Conservation (phyloP, 129 eudicot genomes). For the Flaveria ramosissima region DNA sequence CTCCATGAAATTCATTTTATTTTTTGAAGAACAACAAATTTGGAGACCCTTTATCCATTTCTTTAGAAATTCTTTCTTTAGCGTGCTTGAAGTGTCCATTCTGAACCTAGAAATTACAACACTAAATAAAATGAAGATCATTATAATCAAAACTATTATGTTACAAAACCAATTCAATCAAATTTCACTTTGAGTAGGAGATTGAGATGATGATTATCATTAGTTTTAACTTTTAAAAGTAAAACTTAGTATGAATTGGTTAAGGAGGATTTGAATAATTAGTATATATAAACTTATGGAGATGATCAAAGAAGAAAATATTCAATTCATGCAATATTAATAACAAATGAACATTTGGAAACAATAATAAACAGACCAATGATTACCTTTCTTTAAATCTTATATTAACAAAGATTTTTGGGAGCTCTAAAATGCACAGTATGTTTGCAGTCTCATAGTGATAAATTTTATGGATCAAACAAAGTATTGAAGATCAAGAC, state of each 20-base stretch:
- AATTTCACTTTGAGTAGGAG: background rate
- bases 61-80: constrained; percentile 57
- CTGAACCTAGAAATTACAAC: constrained; percentile 28
- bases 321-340: constrained; percentile 11
- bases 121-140: background rate
- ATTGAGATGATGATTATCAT: background rate
- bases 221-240: background rate
- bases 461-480: constrained; percentile 40
- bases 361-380: background rate
- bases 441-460: constrained; percentile 29
- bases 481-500: constrained; percentile 18
- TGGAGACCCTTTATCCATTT: constrained; percentile 74
- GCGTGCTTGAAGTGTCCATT: constrained; percentile 36
- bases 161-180: background rate
- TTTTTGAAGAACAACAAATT: constrained; percentile 46
- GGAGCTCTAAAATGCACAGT: constrained; percentile 14
- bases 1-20: constrained; percentile 51
- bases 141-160: background rate
- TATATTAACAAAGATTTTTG: constrained; percentile 6
- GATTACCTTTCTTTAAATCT: constrained; percentile 21
- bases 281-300: background rate
- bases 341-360: background rate
- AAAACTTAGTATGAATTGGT: background rate
- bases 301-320: constrained; percentile 5
- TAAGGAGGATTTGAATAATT: background rate